Conservation (phyloP, 2,329 filamentous ascomycete genomes). For the Rutstroemia sp. region DNA sequence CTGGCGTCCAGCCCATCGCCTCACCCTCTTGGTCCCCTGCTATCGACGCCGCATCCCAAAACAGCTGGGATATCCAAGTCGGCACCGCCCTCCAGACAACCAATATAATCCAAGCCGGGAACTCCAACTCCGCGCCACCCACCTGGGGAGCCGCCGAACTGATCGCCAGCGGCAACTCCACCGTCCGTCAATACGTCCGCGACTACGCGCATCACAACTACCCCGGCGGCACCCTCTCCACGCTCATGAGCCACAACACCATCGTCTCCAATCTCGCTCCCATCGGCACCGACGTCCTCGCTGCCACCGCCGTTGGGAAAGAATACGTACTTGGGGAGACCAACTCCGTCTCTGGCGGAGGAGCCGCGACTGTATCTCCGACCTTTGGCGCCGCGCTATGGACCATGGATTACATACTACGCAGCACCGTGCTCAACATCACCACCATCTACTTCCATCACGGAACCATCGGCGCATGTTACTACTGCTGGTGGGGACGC, state of each 20-base stretch:
- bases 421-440: constrained; percentile 16
- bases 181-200: constrained; percentile 19
- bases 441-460: constrained; percentile 26
- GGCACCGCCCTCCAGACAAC: constrained; percentile 15
- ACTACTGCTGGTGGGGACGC: constrained; percentile 28
- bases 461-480: constrained; percentile 27
- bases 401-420: constrained; percentile 25
- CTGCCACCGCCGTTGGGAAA: constrained; percentile 17
- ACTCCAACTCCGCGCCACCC: constrained; percentile 22
- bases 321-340: constrained; percentile 28
- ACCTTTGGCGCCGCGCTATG: constrained; percentile 25
- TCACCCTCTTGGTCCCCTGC: constrained; percentile 21
- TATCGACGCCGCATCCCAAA: constrained; percentile 22
- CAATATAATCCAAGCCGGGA: constrained; percentile 25
- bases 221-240: constrained; percentile 32
- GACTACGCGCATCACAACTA: constrained; percentile 30
- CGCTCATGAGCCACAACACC: constrained; percentile 23
- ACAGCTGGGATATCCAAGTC: constrained; percentile 21
- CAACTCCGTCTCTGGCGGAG: constrained; percentile 27
- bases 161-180: constrained; percentile 19
- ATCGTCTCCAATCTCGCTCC: constrained; percentile 20
- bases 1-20: constrained; percentile 27
- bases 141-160: constrained; percentile 26
- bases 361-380: constrained; percentile 20
- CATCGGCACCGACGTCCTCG: constrained; percentile 20